phyloP scores from a whole-genome alignment of 495 filamentous ascomycete genomes.

The Neurospora sp. region DNA sequence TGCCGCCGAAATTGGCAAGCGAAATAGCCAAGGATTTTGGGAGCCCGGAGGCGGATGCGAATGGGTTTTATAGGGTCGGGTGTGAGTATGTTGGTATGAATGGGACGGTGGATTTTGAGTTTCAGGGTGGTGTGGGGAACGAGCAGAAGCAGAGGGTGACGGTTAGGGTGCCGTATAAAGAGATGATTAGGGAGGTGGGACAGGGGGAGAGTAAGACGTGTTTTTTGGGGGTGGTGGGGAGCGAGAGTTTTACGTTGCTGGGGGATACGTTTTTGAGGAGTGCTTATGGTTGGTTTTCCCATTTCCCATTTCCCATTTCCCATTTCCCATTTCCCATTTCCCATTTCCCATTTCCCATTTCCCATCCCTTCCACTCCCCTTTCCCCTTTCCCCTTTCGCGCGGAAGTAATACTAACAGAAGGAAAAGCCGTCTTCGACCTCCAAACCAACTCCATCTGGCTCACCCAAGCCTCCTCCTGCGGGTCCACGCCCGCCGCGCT shows the following conservation, averaged over 20 bases:
- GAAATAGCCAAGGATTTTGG: conserved; percentile 57
- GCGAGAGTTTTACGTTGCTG: conserved; percentile 53
- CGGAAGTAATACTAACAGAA: background rate
- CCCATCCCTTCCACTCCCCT: too few relatives aligned
- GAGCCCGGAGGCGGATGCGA: conserved; percentile 36
- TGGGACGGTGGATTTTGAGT: conserved; percentile 61
- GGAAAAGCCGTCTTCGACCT: conserved; percentile 37
- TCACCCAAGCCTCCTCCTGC: conserved; percentile 37
- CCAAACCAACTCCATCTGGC: conserved; percentile 31
- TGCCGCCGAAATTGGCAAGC: conserved; percentile 56
- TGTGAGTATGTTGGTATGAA: conserved; percentile 57
- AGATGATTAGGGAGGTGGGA: conserved; percentile 40
- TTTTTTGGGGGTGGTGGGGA: conserved; percentile 60
- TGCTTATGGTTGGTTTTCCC: conserved; percentile 52
- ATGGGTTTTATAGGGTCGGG: conserved; percentile 57
- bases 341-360: too few relatives aligned
- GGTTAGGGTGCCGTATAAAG: conserved; percentile 52
- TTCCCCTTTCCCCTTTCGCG: too few relatives aligned
- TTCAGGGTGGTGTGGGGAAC: conserved; percentile 28
- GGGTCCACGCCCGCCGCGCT: conserved; percentile 28
- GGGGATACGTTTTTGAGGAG: conserved; percentile 91
- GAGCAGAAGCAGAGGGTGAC: conserved; percentile 34
- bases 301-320: too few relatives aligned
- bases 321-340: too few relatives aligned
- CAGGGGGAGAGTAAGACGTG: conserved; percentile 45